phyloP scores from a whole-genome alignment of 768 basidiomycete genomes.

The Royoungia palumana region DNA sequence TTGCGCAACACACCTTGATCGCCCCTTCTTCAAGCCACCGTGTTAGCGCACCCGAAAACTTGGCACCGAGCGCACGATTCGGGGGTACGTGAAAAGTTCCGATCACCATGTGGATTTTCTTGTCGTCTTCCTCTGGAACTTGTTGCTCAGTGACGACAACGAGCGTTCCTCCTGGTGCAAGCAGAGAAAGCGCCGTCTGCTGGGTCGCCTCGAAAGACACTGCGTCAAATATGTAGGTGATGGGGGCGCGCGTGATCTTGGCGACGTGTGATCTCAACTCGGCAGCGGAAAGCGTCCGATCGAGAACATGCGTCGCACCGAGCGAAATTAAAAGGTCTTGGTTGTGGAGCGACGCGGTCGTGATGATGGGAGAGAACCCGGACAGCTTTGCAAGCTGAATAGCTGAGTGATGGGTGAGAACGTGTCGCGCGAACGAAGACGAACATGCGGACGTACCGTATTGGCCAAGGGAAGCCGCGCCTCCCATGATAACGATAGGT shows the following conservation, averaged over 20 bases:
- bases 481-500: constrained; percentile 36
- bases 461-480: constrained; percentile 37
- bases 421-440: too few relatives aligned
- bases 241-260: not conserved
- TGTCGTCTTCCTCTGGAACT: constrained; percentile 1
- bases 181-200: constrained; percentile 23
- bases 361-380: constrained; percentile 36
- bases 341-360: constrained; percentile 37
- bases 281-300: constrained; percentile 21
- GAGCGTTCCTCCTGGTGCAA: constrained; percentile 31
- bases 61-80: constrained; percentile 8
- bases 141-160: constrained; percentile 1
- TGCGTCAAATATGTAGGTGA: constrained; percentile 26
- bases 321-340: constrained; percentile 26
- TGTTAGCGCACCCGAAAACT: constrained; percentile 9
- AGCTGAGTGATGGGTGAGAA: constrained; percentile 6
- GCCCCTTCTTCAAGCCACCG: constrained; percentile 17
- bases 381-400: constrained; percentile 34
- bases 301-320: constrained; percentile 38
- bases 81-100: constrained; percentile 4
- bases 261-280: constrained; percentile 8
- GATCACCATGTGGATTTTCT: not conserved
- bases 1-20: constrained; percentile 12
- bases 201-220: constrained; percentile 35
- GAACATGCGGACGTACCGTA: constrained; percentile 21